Base-by-base conservation (phyloP, 169 alveolate species). In the Eimeria necatrix region DNA sequence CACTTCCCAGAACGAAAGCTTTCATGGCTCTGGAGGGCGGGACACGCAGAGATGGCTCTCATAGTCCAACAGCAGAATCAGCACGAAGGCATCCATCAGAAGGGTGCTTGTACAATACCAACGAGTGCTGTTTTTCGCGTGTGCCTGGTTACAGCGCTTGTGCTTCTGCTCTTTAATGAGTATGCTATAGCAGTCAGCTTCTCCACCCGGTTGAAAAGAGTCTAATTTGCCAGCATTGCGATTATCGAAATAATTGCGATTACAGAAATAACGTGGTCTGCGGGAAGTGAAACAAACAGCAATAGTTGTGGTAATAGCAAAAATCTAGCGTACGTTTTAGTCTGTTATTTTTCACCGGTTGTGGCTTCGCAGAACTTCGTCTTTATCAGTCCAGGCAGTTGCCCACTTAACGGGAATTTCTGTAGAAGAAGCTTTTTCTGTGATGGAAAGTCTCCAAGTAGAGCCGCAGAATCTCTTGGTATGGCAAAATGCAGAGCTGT, bases 1-100 rank as follows among this genome's bases (percentile, higher is more conserved):
- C 93, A 85, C 22, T 85, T 85, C 10, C 93, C 93, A 4, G 93
- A 85, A 60, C 59, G 93, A 60, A 70, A 85, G 81, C 93, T 85
- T 41, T 46, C 18, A 14, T 85, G 93, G 93, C 81, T 85, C 59
- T 85, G 93, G 93, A 56, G 26, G 61, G 93, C 93, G 0, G 93
- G 93, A 4, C 81, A 85, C 52, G 93, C 93, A 61, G 76, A 61
- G 61, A 85, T 85, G 93, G 41, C 93, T 12, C 61, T 85, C 49
- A 14, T 48, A 10, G 56, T 85, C 51, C 81, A 32, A 26, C 81
- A 85, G 20, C 81, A 46, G 7, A 18, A 18, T 10, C 64, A 32
- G 64, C 51, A 60, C 14, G 49, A 32, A 26, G 53, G 49, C 49
- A 46, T 41, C 49, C 14, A 5, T 7, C 32, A 7, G 14, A 61